Evolutionary conservation across 2,329 filamentous ascomycete species (phyloP), one percentile per base, ranked within the genome.

Genomic region (Celoporthe dispersa): DNA sequence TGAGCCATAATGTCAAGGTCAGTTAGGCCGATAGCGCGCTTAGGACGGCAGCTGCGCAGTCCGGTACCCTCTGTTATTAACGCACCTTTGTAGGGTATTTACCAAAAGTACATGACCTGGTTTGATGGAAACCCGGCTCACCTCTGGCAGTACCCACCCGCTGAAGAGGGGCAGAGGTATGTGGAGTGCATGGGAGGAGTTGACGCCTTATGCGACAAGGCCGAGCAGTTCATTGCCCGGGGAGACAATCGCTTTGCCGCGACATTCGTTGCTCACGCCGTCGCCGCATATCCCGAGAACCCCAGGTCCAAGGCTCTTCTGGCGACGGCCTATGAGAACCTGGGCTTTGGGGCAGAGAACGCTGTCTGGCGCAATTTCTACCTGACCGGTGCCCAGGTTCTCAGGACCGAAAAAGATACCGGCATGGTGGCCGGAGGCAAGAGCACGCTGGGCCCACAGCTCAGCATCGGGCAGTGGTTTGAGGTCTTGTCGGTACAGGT

Each of bases 311-410:
- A 71, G 67, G 60, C 25, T 5, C 64, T 75, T 6, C 75, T 83
- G 3, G 78, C 77, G 1, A 68, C 68, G 1, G 76, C 79, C 0
- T 82, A 77, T 68, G 75, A 78, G 61, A 69, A 74, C 28, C 76
- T 83, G 11, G 81, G 79, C 0, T 79, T 75, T 66, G 78, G 79
- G 2, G 68, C 78, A 2, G 80, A 82, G 72, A 83, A 82, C 72
- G 80, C 75, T 3, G 78, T 78, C 0, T 82, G 80, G 81, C 73
- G 81, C 3, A 82, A 82, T 67, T 80, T 81, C 64, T 82, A 79
- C 64, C 73, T 82, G 4, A 76, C 76, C 1, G 76, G 74, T 0
- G 76, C 80, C 8, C 66, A 69, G 33, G 77, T 78, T 62, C 75
- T 80, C 59, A 71, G 71, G 6, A 67, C 63, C 2, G 60, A 64